A percentile compares a stretch with the other conserved stretches of the same genome.
Evolutionary conservation across 768 basidiomycete genomes (phyloP).

Genomic region (Suillus subluteus): DNA sequence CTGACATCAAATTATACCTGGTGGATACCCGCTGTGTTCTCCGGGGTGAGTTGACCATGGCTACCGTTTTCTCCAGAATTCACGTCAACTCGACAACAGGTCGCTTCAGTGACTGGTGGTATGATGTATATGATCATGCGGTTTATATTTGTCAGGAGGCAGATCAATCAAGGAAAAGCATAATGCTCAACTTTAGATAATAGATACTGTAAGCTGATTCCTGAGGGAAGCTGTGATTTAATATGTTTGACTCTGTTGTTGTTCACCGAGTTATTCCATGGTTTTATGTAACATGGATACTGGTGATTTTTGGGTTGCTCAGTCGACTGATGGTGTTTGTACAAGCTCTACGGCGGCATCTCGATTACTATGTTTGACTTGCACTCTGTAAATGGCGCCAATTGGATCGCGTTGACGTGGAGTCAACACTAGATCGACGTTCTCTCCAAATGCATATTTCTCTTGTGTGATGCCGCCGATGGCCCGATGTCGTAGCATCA

Average conservation of each 20-base stretch:
- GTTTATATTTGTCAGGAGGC: neutral
- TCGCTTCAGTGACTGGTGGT: neutral
- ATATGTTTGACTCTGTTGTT: neutral
- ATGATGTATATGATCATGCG: neutral
- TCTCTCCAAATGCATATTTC: neutral
- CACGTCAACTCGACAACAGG: neutral
- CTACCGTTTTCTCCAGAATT: neutral
- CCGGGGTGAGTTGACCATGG: constrained; percentile 38
- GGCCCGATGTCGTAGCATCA: neutral
- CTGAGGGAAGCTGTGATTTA: neutral
- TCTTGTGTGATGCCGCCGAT: neutral
- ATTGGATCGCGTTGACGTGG: neutral
- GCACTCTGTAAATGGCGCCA: neutral
- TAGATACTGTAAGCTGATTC: neutral
- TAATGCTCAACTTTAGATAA: neutral
- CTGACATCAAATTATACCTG: constrained; percentile 53
- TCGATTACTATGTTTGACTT: neutral
- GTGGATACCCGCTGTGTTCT: constrained; percentile 38
- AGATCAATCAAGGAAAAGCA: neutral
- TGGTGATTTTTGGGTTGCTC: neutral
- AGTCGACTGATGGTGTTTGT: neutral
- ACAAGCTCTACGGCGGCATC: neutral
- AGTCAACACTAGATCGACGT: no score
- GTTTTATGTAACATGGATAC: no score
- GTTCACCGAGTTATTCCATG: neutral